Base-by-base conservation (phyloP, 768 basidiomycete genomes). In the Podaxis rugospora region DNA sequence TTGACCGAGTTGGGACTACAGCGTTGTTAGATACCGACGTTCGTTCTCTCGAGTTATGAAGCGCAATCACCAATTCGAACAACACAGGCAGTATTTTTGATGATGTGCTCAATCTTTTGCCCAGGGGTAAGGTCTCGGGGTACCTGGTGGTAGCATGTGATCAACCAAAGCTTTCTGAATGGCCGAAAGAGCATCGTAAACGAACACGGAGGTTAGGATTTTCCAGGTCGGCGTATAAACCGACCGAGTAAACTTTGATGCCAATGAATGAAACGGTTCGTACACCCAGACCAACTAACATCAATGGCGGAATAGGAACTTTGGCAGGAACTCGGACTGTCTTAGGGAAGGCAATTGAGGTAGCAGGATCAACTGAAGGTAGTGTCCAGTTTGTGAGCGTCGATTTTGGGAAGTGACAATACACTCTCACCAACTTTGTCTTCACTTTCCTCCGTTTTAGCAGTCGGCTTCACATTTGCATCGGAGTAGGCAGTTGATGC, bases 161-260 rank as follows among this genome's bases (percentile, higher is more conserved):
- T 53, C 23, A 42, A 3, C 39, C 44, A 39, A 35, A 51, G 18
- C 16, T 25, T 52, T 25, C 51, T 7, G 50, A 36, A 39, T n/a
- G 42, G 40, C 46, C 3, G 37, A 52, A 46, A n/a, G 47, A 39
- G 23, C 49, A 7, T 21, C 16, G 23, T 5, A 2, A 9, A 67
- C 76, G 55, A 55, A 89, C 88, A 56, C 80, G 79, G 60, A 91
- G 77, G 44, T 78, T 80, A 0, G 87, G 83, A 63, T 86, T 83
- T n/a, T 76, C 67, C 47, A 93, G 74, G 70, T 96, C 93, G 5
- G 92, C 89, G 71, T 96, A 97, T 74, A 97, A 93, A 1, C 84
- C 95, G 36, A 93, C 85, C 10, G 89, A 90, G 73, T 97, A 97
- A 14, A 96, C 94, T 69, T 92, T 86, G 64, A 97, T 83, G 5